These are phyloP conservation scores for Didymellaceae sp. DNA, from an alignment of 2,329 filamentous ascomycete genomes.

Conservation along the genomic window DNA sequence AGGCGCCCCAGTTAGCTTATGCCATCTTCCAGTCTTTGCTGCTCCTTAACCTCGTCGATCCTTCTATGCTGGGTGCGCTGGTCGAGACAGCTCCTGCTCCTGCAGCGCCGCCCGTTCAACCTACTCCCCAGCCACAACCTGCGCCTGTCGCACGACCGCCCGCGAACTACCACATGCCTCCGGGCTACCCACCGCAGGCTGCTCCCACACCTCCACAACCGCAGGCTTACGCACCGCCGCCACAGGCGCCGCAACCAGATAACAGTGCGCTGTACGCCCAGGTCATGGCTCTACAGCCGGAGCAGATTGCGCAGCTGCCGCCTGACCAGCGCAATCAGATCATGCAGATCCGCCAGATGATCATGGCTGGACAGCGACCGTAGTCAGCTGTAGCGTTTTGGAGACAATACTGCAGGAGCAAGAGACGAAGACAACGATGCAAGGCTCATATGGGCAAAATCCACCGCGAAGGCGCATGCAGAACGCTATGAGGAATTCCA, in stretches of 20 bases:
- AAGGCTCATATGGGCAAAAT: too few relatives aligned
- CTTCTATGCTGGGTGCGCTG: conserved; percentile 79
- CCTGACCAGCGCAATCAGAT: conserved; percentile 80
- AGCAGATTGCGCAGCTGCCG: conserved; percentile 79
- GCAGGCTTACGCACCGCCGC: conserved; percentile 50
- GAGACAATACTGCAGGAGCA: neutral
- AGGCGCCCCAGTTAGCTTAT: conserved; percentile 91
- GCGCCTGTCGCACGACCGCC: conserved; percentile 43
- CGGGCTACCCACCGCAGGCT: conserved; percentile 53
- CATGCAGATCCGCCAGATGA: conserved; percentile 73
- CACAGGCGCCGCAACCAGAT: conserved; percentile 30
- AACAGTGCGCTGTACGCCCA: conserved; percentile 79
- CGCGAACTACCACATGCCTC: conserved; percentile 37
- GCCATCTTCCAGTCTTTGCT: conserved; percentile 94
- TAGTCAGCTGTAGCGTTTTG: neutral
- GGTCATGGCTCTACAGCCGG: conserved; percentile 79
- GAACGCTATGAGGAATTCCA: too few relatives aligned
- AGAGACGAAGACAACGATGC: neutral
- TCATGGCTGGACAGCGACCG: conserved; percentile 49
- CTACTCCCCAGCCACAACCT: conserved; percentile 48
- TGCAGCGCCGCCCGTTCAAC: conserved; percentile 42
- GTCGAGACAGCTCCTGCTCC: conserved; percentile 63
- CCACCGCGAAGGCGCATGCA: too few relatives aligned
- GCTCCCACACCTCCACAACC: conserved; percentile 56
- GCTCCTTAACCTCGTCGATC: conserved; percentile 90